Evolutionary conservation across 306 rosid species (phyloP).

Genomic region (Crotalaria pallida): DNA sequence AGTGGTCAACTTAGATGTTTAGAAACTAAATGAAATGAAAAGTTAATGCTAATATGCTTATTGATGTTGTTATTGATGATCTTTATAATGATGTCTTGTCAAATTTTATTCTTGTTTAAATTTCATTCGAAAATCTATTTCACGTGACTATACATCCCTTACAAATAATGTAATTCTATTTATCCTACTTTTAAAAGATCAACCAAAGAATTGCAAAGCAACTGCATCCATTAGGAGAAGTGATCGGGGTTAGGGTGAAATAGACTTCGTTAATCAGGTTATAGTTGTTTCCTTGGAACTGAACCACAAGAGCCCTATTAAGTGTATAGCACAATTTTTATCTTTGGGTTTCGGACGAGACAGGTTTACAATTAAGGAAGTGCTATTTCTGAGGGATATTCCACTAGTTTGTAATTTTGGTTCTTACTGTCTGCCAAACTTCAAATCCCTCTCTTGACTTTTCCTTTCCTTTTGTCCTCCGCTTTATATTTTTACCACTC

Average conservation of each 20-base stretch:
- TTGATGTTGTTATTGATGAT: neutral
- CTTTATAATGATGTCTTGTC: neutral
- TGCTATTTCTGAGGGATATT: neutral
- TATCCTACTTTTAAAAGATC: constrained; percentile 4
- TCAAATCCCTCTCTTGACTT: constrained; percentile 12
- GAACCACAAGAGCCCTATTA: constrained; percentile 6
- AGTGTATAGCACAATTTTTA: neutral
- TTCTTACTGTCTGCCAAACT: constrained; percentile 11
- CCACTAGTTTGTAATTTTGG: constrained; percentile 15
- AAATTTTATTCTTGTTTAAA: neutral
- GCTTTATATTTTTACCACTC: constrained; percentile 13
- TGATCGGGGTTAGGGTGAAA: neutral
- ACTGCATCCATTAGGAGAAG: neutral
- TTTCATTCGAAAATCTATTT: constrained; percentile 9
- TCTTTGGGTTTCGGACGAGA: neutral
- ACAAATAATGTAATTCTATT: neutral
- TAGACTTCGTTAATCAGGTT: constrained; percentile 6
- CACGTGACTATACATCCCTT: neutral
- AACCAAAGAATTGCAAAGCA: neutral
- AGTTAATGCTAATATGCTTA: constrained; percentile 2
- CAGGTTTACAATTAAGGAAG: neutral
- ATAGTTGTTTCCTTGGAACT: neutral
- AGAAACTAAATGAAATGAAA: neutral
- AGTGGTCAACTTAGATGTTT: constrained; percentile 15
- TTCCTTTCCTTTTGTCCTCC: neutral